Conservation (phyloP, 768 basidiomycete genomes). For the Tylopilus sp. region DNA sequence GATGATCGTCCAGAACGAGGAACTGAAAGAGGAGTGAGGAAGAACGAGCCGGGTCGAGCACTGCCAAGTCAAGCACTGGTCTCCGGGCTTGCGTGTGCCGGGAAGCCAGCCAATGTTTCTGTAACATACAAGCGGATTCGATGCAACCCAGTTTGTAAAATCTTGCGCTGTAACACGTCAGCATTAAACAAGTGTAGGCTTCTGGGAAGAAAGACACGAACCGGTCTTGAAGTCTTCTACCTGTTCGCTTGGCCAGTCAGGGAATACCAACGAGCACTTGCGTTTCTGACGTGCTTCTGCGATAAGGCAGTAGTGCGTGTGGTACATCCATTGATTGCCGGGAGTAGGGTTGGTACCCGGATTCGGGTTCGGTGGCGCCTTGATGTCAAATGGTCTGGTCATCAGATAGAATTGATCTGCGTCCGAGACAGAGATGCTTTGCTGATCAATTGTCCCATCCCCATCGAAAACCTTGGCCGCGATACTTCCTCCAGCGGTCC, state of each 20-base stretch:
- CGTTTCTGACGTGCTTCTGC: slow-evolving; percentile 13
- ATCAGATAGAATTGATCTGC: slow-evolving; percentile 5
- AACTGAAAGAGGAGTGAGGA: neutral
- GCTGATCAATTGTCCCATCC: neutral
- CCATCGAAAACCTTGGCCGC: neutral
- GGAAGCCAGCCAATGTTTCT: slow-evolving; percentile 6
- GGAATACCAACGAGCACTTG: neutral
- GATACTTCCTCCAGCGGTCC: neutral
- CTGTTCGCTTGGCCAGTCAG: slow-evolving; percentile 3
- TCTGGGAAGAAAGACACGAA: neutral
- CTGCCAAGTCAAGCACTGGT: neutral
- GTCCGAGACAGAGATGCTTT: slow-evolving; percentile 2
- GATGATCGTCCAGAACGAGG: slow-evolving; percentile 9
- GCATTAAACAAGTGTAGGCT: neutral
- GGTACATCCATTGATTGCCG: neutral
- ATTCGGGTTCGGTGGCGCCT: neutral
- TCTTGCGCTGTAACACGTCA: neutral
- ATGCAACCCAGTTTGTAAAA: neutral
- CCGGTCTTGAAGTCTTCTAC: neutral
- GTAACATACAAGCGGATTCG: neutral
- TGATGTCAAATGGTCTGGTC: neutral
- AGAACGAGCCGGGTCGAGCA: slow-evolving; percentile 5
- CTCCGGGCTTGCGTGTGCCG: neutral
- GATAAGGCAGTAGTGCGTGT: slow-evolving; percentile 3
- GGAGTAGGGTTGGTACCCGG: neutral